These are phyloP conservation scores for Ganoderma sp. DNA, from an alignment of 1,284 basidiomycete genomes.

Conservation along the genomic window DNA sequence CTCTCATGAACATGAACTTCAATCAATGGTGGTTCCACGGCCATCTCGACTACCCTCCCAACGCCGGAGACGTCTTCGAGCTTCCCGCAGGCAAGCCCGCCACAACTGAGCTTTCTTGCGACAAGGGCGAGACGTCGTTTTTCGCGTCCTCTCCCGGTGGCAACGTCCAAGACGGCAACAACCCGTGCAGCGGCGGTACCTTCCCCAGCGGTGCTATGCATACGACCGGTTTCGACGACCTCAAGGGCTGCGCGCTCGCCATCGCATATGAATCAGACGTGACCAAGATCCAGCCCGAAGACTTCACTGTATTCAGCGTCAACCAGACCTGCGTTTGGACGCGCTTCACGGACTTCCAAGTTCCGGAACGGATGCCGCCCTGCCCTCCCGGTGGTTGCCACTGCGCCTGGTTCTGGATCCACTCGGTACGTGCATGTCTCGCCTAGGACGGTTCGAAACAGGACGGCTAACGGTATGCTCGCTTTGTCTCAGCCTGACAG, in stretches of 20 bases:
- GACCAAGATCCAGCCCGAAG: conserved; percentile 59
- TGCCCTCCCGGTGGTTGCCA: conserved; percentile 70
- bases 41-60: conserved; percentile 61
- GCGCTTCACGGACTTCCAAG: conserved; percentile 65
- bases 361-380: conserved; percentile 70
- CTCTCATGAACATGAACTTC: conserved; percentile 58
- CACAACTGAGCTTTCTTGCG: conserved; percentile 60
- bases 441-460: not conserved
- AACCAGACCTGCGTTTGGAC: conserved; percentile 78
- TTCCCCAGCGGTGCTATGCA: conserved; percentile 52
- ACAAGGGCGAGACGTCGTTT: conserved; percentile 60
- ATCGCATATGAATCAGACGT: conserved; percentile 73
- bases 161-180: conserved; percentile 52
- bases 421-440: conserved; percentile 46
- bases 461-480: not conserved
- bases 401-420: conserved; percentile 80
- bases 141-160: conserved; percentile 52
- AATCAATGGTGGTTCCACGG: conserved; percentile 75
- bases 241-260: conserved; percentile 69
- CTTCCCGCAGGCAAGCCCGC: conserved; percentile 59
- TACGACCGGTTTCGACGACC: conserved; percentile 56
- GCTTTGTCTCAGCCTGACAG: conserved; percentile 42
- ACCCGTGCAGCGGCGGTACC: conserved; percentile 50
- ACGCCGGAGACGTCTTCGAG: conserved; percentile 58
- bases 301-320: conserved; percentile 76